A percentile compares a stretch with the other conserved stretches of the same genome.
phyloP scores from a whole-genome alignment of 768 basidiomycete genomes.

The Tylopilus felleus region DNA sequence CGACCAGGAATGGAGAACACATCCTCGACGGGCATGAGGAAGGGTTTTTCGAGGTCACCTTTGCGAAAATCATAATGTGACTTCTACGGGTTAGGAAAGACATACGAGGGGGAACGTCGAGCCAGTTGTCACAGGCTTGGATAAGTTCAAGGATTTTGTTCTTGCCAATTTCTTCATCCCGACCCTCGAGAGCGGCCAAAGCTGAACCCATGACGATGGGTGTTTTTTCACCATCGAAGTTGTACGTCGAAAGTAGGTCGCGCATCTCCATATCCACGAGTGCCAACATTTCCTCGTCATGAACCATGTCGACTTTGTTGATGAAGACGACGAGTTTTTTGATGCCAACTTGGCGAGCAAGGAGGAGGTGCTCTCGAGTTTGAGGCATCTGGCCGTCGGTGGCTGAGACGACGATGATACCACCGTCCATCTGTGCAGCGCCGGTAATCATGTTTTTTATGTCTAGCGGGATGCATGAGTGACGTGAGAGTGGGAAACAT shows the following conservation, averaged over 20 bases:
- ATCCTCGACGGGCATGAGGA: conserved; percentile 94
- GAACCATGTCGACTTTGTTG: conserved; percentile 97
- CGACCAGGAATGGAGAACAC: conserved; percentile 98
- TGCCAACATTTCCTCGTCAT: conserved; percentile 97
- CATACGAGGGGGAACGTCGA: conserved; percentile 88
- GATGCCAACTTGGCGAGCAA: conserved; percentile 97
- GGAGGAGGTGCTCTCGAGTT: conserved; percentile 95
- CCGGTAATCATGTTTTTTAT: conserved; percentile 99
- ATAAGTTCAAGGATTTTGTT: conserved; percentile 81
- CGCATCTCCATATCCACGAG: conserved; percentile 99
- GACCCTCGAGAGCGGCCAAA: conserved; percentile 88
- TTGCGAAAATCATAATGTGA: not conserved
- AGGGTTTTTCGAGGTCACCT: conserved; percentile 98
- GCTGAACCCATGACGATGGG: conserved; percentile 99
- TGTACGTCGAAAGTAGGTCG: conserved; percentile 86
- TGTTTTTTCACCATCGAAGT: conserved; percentile 95
- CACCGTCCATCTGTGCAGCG: conserved; percentile 96
- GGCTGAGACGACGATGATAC: conserved; percentile 95
- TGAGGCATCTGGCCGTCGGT: conserved; percentile 99
- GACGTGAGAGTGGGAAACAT: not conserved
- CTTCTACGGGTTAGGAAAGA: conserved; percentile 4
- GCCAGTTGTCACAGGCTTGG: conserved; percentile 87
- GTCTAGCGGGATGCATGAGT: conserved; percentile 43
- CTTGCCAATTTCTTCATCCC: conserved; percentile 74
- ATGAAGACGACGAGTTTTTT: conserved; percentile 98